Conservation (phyloP, 169 alveolate species). For the Fabrea salina region DNA sequence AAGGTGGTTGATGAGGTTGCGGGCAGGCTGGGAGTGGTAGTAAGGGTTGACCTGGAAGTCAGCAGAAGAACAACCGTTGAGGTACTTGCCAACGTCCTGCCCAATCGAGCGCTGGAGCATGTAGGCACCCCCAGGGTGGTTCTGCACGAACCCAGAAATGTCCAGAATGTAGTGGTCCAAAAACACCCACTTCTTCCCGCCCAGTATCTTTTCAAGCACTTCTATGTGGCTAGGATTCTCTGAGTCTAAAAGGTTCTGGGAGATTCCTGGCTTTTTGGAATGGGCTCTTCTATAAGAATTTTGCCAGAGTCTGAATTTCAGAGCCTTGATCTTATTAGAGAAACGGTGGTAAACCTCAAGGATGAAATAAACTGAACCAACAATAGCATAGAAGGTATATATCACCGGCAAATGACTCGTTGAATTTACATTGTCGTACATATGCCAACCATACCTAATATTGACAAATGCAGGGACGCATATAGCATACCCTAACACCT, state of each 20-base stretch:
- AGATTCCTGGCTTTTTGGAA: not conserved
- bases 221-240: not conserved
- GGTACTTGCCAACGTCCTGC: slow-evolving; percentile 23
- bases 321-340: not conserved
- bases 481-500: not conserved
- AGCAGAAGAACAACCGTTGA: not conserved
- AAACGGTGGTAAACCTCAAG: not conserved
- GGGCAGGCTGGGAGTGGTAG: not conserved
- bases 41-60: not conserved
- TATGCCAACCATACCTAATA: not conserved
- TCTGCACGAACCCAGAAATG: not conserved
- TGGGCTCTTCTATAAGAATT: not conserved
- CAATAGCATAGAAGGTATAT: not conserved
- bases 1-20: not conserved
- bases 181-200: not conserved
- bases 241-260: not conserved
- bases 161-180: not conserved
- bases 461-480: not conserved
- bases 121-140: slow-evolving; percentile 32
- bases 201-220: not conserved
- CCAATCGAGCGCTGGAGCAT: slow-evolving; percentile 16
- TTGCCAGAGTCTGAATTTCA: not conserved
- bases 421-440: not conserved
- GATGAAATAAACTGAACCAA: not conserved
- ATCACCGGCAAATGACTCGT: not conserved